A percentile compares a stretch with the other conserved stretches of the same genome.
phyloP scores from a whole-genome alignment of 371 early-diverging fungal species.

The Vairimorpha ceranae region DNA sequence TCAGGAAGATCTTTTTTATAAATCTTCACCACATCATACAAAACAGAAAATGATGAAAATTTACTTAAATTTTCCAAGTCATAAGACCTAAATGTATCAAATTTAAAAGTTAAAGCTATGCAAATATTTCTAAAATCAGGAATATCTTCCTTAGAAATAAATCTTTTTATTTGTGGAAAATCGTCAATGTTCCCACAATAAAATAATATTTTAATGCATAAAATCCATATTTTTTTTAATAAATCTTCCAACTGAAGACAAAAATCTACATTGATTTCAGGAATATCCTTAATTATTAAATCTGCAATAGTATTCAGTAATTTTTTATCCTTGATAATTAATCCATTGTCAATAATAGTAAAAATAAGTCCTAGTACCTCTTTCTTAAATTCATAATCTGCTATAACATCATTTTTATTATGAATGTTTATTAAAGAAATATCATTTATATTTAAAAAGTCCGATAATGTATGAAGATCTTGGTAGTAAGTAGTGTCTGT shows the following conservation, averaged over 20 bases:
- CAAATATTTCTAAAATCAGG: slow-evolving; percentile 48
- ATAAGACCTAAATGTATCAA: slow-evolving; percentile 31
- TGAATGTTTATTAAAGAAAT: slow-evolving; percentile 35
- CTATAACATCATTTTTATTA: slow-evolving; percentile 35
- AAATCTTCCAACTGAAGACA: slow-evolving; percentile 35
- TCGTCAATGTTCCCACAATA: slow-evolving; percentile 19
- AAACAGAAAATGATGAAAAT: slow-evolving; percentile 27
- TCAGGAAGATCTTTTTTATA: slow-evolving; percentile 38
- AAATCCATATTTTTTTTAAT: slow-evolving; percentile 24
- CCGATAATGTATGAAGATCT: slow-evolving; percentile 28
- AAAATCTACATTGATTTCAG: slow-evolving; percentile 9
- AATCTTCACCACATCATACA: slow-evolving; percentile 30
- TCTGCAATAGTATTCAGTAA: slow-evolving; percentile 23
- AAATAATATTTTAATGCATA: slow-evolving; percentile 44
- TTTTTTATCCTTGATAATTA: slow-evolving; percentile 1
- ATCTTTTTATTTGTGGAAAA: slow-evolving; percentile 22
- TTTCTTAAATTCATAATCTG: slow-evolving; percentile 36
- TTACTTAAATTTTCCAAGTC: slow-evolving; percentile 46
- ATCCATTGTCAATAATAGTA: slow-evolving; percentile 20
- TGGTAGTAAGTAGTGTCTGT: slow-evolving; percentile 1
- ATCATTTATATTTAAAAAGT: slow-evolving; percentile 3
- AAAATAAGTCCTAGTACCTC: slow-evolving; percentile 33
- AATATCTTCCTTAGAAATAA: slow-evolving; percentile 21
- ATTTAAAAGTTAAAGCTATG: slow-evolving; percentile 25
- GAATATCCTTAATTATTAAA: slow-evolving; percentile 20